These are phyloP conservation scores for Chenopodium berlandieri DNA, from an alignment of 148 eudicot species.

Conservation along the genomic window DNA sequence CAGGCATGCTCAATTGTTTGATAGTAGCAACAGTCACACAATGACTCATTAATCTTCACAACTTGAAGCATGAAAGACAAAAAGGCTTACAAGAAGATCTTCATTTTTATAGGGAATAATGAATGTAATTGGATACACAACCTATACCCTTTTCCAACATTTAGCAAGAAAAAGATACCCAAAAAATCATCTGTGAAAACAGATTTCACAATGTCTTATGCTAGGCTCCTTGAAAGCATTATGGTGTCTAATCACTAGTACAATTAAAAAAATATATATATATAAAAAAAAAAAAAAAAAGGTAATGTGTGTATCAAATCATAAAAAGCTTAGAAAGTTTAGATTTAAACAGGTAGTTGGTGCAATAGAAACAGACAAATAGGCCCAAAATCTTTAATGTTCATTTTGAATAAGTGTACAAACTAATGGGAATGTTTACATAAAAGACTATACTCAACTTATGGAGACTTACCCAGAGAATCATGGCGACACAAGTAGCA, in stretches of 20 bases:
- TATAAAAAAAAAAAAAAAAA: no score
- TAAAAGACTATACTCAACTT: background rate
- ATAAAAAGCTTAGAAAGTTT: background rate
- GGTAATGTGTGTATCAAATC: background rate
- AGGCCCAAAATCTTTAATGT: background rate
- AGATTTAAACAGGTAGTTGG: background rate
- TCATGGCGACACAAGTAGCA: conserved; percentile 13
- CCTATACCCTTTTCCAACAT: background rate
- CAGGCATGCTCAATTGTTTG: background rate
- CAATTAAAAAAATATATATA: no score
- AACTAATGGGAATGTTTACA: background rate
- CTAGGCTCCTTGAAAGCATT: background rate
- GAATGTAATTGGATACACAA: background rate
- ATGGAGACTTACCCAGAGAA: conserved; percentile 14
- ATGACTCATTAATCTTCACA: background rate
- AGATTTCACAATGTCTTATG: background rate
- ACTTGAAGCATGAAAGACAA: background rate
- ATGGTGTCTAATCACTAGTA: background rate
- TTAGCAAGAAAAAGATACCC: background rate
- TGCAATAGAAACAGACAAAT: background rate
- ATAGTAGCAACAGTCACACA: background rate
- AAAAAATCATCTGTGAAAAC: background rate
- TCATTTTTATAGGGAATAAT: background rate
- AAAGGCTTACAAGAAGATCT: background rate
- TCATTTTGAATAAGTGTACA: background rate